Evolutionary conservation across 345 rosid species (phyloP).

Genomic region (Atalantia buxifolia): DNA sequence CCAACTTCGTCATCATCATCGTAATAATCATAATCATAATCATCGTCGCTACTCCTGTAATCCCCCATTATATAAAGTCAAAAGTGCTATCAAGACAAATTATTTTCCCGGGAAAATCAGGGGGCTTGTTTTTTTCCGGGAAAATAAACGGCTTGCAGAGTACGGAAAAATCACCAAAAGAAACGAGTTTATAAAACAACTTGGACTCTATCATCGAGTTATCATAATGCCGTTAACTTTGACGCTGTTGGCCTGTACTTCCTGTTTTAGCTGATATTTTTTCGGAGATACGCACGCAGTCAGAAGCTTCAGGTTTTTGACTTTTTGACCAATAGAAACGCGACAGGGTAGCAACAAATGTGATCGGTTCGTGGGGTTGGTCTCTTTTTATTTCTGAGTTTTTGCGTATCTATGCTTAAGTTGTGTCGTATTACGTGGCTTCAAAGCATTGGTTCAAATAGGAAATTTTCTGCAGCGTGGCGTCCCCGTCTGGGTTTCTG

Average conservation of each 20-base stretch:
- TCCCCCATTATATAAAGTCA: not conserved
- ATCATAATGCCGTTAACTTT: not conserved
- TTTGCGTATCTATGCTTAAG: not conserved
- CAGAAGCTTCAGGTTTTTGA: not conserved
- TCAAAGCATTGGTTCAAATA: not conserved
- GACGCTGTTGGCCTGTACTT: not conserved
- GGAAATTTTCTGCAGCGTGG: not conserved
- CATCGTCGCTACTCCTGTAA: conserved; percentile 5
- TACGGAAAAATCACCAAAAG: not conserved
- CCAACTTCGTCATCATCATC: not conserved
- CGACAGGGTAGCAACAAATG: not conserved
- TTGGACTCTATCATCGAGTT: not conserved
- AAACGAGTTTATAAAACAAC: not conserved
- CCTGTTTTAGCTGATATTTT: not conserved
- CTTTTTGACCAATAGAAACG: not conserved
- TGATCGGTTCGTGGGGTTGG: not conserved
- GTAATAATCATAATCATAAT: not conserved
- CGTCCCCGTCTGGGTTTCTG: not conserved
- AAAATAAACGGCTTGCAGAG: not conserved
- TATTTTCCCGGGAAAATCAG: not conserved
- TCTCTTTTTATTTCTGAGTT: not conserved
- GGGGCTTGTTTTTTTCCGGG: not conserved
- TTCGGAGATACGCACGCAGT: not conserved
- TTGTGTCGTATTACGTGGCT: not conserved
- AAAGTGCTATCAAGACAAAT: not conserved